A percentile compares a stretch with the other conserved stretches of the same genome.
phyloP scores from a whole-genome alignment of 768 basidiomycete genomes.

The Rhodotorula kratochvilovae region DNA sequence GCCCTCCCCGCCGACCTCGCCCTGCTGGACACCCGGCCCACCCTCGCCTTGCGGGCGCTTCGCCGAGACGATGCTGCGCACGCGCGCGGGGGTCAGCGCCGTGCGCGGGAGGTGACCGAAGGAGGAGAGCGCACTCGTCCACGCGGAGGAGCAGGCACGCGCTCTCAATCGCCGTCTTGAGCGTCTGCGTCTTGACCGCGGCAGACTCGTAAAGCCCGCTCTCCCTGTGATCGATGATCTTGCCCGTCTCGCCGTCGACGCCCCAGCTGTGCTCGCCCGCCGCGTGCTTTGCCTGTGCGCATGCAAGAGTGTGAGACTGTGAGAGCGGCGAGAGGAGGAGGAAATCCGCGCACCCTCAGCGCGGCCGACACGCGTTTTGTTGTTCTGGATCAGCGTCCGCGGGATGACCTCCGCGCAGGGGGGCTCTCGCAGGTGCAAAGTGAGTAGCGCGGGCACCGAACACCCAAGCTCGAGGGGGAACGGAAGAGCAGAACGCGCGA shows the following conservation, averaged over 20 bases:
- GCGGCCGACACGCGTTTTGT: slow-evolving; percentile 89
- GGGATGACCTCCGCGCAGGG: slow-evolving; percentile 99
- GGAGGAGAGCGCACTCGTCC: slow-evolving; percentile 29
- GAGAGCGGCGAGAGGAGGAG: neutral
- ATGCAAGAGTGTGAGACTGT: neutral
- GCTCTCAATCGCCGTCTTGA: slow-evolving; percentile 88
- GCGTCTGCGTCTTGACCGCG: slow-evolving; percentile 94
- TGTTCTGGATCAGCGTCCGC: slow-evolving; percentile 87
- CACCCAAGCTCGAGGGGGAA: no score
- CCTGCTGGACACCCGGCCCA: slow-evolving; percentile 23
- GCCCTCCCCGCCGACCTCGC: neutral
- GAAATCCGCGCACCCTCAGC: slow-evolving; percentile 73
- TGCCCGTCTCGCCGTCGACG: slow-evolving; percentile 91
- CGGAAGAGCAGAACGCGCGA: no score
- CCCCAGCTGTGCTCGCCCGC: slow-evolving; percentile 87
- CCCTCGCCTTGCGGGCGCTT: slow-evolving; percentile 37
- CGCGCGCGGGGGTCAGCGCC: no score
- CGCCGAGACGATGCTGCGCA: slow-evolving; percentile 36
- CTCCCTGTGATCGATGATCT: slow-evolving; percentile 89
- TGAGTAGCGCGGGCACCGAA: no score
- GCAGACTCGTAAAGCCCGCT: slow-evolving; percentile 87
- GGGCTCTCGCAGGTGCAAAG: no score
- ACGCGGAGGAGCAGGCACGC: slow-evolving; percentile 39
- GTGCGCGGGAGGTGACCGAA: no score
- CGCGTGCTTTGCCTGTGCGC: slow-evolving; percentile 80